These are phyloP conservation scores for Kwoniella mangroviensis DNA, from an alignment of 768 basidiomycete species.

Conservation along the genomic window DNA sequence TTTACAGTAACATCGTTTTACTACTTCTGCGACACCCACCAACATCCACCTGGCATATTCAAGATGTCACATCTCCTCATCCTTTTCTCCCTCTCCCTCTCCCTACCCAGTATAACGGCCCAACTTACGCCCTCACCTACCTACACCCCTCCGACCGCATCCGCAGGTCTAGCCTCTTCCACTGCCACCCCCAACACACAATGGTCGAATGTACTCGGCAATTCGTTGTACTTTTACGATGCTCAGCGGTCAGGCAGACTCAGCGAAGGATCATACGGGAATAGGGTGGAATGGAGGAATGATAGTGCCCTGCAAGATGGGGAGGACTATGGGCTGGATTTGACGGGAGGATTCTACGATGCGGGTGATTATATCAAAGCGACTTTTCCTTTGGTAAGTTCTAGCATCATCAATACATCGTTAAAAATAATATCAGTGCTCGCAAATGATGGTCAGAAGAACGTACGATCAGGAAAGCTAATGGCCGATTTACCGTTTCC, in stretches of 20 bases:
- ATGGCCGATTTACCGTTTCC: too few species aligned
- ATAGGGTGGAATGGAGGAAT: constrained; percentile 86
- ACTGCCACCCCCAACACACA: constrained; percentile 67
- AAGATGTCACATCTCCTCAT: background rate
- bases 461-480: too few species aligned
- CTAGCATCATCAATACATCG: too few species aligned
- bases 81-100: constrained; percentile 1
- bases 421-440: too few species aligned
- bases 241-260: constrained; percentile 83
- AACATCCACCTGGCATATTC: background rate
- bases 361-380: constrained; percentile 90
- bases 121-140: constrained; percentile 52
- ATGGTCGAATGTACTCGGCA: constrained; percentile 81
- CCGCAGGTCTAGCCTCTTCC: constrained; percentile 35
- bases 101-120: constrained; percentile 16
- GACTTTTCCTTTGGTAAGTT: constrained; percentile 76
- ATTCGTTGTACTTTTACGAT: constrained; percentile 85
- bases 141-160: constrained; percentile 44
- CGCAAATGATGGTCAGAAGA: too few species aligned
- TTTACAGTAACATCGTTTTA: background rate
- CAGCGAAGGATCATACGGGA: constrained; percentile 61
- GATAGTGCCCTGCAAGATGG: constrained; percentile 79
- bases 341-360: constrained; percentile 89
- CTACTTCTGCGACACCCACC: background rate
- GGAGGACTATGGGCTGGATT: constrained; percentile 70